Conservation (phyloP, 768 basidiomycete genomes). For the Lanmaoa rubissima region DNA sequence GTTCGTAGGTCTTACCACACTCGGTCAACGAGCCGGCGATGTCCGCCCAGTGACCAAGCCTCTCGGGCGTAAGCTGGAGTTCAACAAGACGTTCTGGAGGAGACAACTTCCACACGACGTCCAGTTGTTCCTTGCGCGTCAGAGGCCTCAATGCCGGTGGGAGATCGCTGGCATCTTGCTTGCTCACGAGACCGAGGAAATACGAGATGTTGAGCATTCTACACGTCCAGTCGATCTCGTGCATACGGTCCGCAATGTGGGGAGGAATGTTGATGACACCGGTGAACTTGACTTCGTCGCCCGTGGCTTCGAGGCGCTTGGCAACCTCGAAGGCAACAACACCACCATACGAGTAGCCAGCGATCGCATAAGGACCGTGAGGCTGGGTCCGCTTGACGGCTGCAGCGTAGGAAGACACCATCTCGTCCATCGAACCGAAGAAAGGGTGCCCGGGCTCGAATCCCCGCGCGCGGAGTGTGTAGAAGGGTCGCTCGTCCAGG, state of each 20-base stretch:
- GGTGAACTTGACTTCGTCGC: slow-evolving; percentile 38
- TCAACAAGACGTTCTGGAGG: slow-evolving; percentile 29
- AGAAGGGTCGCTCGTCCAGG: slow-evolving; percentile 41
- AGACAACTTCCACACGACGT: slow-evolving; percentile 27
- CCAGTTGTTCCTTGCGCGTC: slow-evolving; percentile 25
- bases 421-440: slow-evolving; percentile 39
- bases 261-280: slow-evolving; percentile 45
- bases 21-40: slow-evolving; percentile 32
- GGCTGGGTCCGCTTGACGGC: slow-evolving; percentile 36
- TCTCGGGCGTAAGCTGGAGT: slow-evolving; percentile 27
- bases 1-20: slow-evolving; percentile 30
- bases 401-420: slow-evolving; percentile 37
- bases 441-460: slow-evolving; percentile 39
- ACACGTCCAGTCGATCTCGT: slow-evolving; percentile 40
- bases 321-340: slow-evolving; percentile 44
- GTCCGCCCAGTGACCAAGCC: slow-evolving; percentile 30
- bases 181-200: slow-evolving; percentile 37
- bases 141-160: slow-evolving; percentile 19
- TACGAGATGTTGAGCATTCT: slow-evolving; percentile 41
- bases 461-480: slow-evolving; percentile 44
- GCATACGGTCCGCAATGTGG: slow-evolving; percentile 41
- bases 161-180: slow-evolving; percentile 25
- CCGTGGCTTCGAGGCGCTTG: slow-evolving; percentile 35
- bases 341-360: slow-evolving; percentile 47
- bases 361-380: slow-evolving; percentile 40